Evolutionary conservation across 768 basidiomycete genomes (phyloP).

Genomic region (Tricholoma bakamatsutake): DNA sequence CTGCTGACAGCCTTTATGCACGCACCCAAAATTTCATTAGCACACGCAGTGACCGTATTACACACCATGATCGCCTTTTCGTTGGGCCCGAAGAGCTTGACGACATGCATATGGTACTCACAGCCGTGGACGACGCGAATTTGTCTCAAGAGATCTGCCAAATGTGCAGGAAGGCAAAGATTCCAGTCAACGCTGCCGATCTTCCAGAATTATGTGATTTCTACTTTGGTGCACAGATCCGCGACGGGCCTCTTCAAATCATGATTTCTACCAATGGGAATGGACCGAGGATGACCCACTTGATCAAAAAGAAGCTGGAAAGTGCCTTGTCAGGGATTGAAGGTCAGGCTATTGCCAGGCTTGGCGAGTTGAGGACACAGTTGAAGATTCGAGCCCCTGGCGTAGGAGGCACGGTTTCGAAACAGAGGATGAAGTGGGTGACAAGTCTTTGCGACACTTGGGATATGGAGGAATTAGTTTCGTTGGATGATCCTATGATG

Average conservation of each 20-base stretch:
- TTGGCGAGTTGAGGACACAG: constrained; percentile 67
- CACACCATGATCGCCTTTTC: constrained; percentile 68
- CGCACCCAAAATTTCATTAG: constrained; percentile 51
- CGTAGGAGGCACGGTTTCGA: constrained; percentile 70
- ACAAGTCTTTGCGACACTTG: constrained; percentile 78
- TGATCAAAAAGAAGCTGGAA: constrained; percentile 70
- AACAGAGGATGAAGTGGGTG: constrained; percentile 91
- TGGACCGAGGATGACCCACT: constrained; percentile 84
- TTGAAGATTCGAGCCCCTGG: constrained; percentile 80
- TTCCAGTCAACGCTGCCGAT: constrained; percentile 96
- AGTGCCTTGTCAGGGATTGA: constrained; percentile 61
- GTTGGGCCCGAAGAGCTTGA: constrained; percentile 58
- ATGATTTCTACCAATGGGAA: constrained; percentile 96
- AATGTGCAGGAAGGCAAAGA: constrained; percentile 57
- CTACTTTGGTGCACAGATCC: constrained; percentile 93
- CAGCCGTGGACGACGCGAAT: constrained; percentile 82
- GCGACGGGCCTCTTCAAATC: constrained; percentile 86
- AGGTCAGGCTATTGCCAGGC: constrained; percentile 72
- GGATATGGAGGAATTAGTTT: constrained; percentile 75
- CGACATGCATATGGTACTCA: constrained; percentile 81
- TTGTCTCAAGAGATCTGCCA: constrained; percentile 68
- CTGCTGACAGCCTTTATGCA: constrained; percentile 56
- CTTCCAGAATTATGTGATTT: constrained; percentile 96
- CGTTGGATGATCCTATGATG: constrained; percentile 63
- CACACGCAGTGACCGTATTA: constrained; percentile 46